Conservation (phyloP, 2,329 filamentous ascomycete species). For the Colletotrichum siamense region DNA sequence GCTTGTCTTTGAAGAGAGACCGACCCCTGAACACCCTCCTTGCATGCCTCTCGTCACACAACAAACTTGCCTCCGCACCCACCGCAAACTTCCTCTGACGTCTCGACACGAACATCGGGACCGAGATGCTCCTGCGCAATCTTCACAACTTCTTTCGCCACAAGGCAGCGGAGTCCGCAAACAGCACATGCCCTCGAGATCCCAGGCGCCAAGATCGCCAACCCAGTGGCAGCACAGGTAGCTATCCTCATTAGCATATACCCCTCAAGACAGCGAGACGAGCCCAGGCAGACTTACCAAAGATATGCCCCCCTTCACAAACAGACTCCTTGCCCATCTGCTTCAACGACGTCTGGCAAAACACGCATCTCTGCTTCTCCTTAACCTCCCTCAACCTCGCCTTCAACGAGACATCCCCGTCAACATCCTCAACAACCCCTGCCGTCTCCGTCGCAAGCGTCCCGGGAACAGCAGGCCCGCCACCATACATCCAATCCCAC, state of each 20-base stretch:
- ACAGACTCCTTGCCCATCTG: conserved; percentile 37
- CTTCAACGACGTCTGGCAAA: conserved; percentile 46
- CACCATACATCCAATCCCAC: conserved; percentile 66
- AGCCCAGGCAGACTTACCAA: conserved; percentile 36
- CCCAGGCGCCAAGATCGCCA: conserved; percentile 60
- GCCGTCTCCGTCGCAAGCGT: conserved; percentile 26
- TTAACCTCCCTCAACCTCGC: conserved; percentile 44
- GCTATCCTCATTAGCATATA: conserved; percentile 34
- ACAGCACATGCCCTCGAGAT: conserved; percentile 60
- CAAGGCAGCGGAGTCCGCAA: conserved; percentile 57
- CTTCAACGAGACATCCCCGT: conserved; percentile 29
- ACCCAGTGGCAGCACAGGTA: conserved; percentile 58
- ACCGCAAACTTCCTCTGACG: conserved; percentile 41
- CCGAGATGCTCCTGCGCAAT: conserved; percentile 36
- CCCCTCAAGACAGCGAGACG: background rate
- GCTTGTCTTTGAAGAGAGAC: no score
- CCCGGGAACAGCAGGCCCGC: conserved; percentile 51
- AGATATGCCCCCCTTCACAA: conserved; percentile 45
- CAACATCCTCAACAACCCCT: background rate
- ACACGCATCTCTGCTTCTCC: conserved; percentile 47
- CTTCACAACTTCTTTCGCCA: conserved; percentile 43
- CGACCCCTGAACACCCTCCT: no score
- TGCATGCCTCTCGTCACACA: conserved; percentile 25
- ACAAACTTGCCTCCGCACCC: conserved; percentile 49
- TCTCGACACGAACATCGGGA: conserved; percentile 30